Conservation (phyloP, 306 rosid species). For the Erythrophleum fordii region DNA sequence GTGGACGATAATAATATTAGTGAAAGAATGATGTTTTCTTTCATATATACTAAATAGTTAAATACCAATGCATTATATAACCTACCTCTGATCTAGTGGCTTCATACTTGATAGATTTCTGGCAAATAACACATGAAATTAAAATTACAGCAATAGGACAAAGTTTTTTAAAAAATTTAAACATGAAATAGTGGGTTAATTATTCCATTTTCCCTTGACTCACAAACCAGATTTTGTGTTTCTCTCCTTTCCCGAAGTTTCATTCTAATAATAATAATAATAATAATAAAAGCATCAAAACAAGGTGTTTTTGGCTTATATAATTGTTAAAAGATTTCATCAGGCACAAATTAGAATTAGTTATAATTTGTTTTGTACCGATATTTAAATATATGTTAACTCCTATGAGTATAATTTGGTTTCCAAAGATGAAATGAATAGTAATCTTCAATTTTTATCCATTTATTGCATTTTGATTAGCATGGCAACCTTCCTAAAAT, state of each 20-base stretch:
- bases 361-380: background rate
- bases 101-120: background rate
- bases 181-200: background rate
- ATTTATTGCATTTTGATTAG: background rate
- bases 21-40: background rate
- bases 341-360: background rate
- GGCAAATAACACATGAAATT: background rate
- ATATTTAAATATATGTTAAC: background rate
- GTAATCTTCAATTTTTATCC: background rate
- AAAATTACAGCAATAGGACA: background rate
- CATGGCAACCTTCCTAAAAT: background rate
- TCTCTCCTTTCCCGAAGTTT: background rate
- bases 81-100: background rate
- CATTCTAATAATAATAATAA: background rate
- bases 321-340: background rate
- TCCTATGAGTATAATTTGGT: background rate
- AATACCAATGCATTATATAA: background rate
- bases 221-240: background rate
- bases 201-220: background rate
- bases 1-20: background rate
- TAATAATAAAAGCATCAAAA: too few species aligned
- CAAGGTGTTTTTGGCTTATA: background rate
- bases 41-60: too few species aligned
- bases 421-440: background rate
- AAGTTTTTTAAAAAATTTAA: background rate